Percentiles rank a stretch among this genome's conserved stretches.
These are phyloP conservation scores for Sarcomyxa edulis DNA, from an alignment of 768 basidiomycete species.

Conservation along the genomic window DNA sequence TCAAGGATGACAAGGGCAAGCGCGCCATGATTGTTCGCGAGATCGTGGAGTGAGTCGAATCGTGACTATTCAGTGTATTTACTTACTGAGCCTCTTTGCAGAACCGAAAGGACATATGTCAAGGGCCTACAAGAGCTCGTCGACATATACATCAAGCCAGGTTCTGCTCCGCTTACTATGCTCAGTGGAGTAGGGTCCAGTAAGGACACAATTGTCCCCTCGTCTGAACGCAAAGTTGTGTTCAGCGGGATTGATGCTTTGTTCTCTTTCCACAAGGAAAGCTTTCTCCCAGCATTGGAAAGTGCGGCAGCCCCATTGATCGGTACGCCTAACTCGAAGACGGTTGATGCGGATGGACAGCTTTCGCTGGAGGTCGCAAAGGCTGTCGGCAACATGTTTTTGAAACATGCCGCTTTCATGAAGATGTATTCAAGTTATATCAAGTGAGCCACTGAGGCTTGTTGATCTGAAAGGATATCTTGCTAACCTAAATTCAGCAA, in stretches of 20 bases:
- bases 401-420: conserved; percentile 96
- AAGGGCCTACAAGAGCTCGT: conserved; percentile 91
- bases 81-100: too few relatives aligned
- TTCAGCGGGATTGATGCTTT: conserved; percentile 88
- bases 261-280: conserved; percentile 88
- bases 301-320: conserved; percentile 67
- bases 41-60: conserved; percentile 76
- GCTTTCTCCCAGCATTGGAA: conserved; percentile 89
- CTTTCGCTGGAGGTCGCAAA: conserved; percentile 72
- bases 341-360: conserved; percentile 65
- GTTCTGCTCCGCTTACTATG: conserved; percentile 61
- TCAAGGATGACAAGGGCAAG: conserved; percentile 87
- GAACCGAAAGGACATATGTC: conserved; percentile 94
- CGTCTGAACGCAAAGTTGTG: conserved; percentile 82
- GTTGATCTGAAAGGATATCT: conserved; percentile 10
- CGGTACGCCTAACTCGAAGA: conserved; percentile 23
- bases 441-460: conserved; percentile 86
- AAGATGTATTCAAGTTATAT: conserved; percentile 98
- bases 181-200: conserved; percentile 65
- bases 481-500: conserved; percentile 49
- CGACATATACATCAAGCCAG: conserved; percentile 92
- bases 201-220: conserved; percentile 84
- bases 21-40: conserved; percentile 82
- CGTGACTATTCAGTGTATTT: conserved; percentile 4
- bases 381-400: conserved; percentile 82